Base-by-base conservation (phyloP, 1,284 basidiomycete species). In the Abortiporus biennis region DNA sequence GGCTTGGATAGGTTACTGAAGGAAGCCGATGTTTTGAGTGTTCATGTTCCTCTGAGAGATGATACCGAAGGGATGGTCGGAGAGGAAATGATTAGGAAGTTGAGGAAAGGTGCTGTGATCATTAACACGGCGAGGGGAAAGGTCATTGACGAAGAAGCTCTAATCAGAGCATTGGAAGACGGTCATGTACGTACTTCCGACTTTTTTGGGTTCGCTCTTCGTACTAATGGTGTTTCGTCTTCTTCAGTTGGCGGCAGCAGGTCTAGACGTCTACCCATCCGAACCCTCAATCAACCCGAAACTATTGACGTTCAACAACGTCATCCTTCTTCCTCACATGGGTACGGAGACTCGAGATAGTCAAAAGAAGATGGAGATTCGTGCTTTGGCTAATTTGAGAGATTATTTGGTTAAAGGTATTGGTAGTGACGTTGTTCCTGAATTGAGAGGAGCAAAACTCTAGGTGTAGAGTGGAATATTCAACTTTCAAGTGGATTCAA, bases 101-200 rank as follows among this genome's bases (percentile, higher is more conserved):
- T 96, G 72, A 94, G 89, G 71, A 78, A 78, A 42, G 86, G 86
- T 5, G 74, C 81, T 1, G 74, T 92, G 35, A 76, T 97, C 48
- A 75, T 95, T 52, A 96, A 95, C 61, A 95, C 92, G 2, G 92
- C 92, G 16, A 69, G 92, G 32, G 92, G 92, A 4, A 92, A 88
- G 56, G 82, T 95, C 19, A 78, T 95, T 34, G 89, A 94, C 51
- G 91, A 95, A 62, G 80, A 76, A 3, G 92, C 90, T 2, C 71
- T 94, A 67, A 86, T 95, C 50, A 74, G 75, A 15, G 90, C 91
- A 11, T 64, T 95, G 45, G 81, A 90, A 56, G 80, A 83, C 51
- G 90, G 91, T n/a, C 85, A 89, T 58, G 86, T 87, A 60, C 52
- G 80, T 68, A 9, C 31, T 17, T 40, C 36, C 11, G 39, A 16